Conservation (phyloP, 305 asterid species). For the Plantago lanceolata region DNA sequence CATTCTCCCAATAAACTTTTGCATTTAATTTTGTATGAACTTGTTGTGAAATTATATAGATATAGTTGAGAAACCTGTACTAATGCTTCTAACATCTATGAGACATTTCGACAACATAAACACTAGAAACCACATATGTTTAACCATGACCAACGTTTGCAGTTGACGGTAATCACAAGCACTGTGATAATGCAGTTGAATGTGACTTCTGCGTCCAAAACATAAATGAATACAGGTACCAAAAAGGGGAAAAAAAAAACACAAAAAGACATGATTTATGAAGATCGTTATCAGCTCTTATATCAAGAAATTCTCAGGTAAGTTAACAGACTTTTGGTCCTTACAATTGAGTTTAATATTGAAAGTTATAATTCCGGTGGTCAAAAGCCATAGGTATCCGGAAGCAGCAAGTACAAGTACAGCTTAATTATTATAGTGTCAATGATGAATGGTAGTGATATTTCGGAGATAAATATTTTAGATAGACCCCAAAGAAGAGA, state of each 20-base stretch:
- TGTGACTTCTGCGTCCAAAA: no score
- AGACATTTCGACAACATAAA: slow-evolving; percentile 1
- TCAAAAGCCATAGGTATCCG: no score
- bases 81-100: no score
- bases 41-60: no score
- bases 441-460: not conserved
- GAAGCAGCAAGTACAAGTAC: slow-evolving; percentile 16
- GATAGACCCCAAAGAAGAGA: slow-evolving; percentile 20
- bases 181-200: slow-evolving; percentile 10
- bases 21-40: no score
- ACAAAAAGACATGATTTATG: not conserved
- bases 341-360: no score
- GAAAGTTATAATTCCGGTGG: no score
- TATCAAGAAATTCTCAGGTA: no score
- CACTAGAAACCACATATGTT: slow-evolving; percentile 14
- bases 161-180: slow-evolving; percentile 10
- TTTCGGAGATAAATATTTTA: slow-evolving; percentile 13
- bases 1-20: no score
- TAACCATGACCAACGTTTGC: slow-evolving; percentile 3
- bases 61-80: no score
- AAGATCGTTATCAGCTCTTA: not conserved
- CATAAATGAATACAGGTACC: not conserved
- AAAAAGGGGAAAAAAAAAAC: not conserved
- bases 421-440: not conserved
- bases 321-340: no score